Conservation (phyloP, 441 rosid genomes). For the Pelargonium cotyledonis region DNA sequence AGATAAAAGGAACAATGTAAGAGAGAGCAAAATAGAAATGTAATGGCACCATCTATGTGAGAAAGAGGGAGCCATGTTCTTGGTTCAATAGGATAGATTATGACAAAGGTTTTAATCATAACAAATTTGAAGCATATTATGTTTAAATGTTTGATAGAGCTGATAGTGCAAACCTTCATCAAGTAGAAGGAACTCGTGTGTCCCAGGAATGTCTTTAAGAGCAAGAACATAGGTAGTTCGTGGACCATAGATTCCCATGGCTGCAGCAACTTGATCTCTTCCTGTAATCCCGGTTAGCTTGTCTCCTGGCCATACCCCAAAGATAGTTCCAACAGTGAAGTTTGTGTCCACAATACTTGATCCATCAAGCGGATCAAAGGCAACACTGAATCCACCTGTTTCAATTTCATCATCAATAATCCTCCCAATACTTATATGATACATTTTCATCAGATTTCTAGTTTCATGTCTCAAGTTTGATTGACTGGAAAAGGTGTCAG, state of each 20-base stretch:
- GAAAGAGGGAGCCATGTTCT: not conserved
- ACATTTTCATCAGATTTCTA: not conserved
- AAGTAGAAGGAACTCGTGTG: conserved; percentile 96
- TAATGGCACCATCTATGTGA: not conserved
- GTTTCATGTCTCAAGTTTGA: not conserved
- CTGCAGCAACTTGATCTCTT: conserved; percentile 91
- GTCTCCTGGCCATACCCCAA: conserved; percentile 99
- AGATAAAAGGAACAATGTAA: too few species aligned
- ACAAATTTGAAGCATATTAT: not conserved
- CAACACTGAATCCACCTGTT: conserved; percentile 92
- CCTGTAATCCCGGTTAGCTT: conserved; percentile 80
- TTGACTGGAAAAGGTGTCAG: conserved; percentile 4
- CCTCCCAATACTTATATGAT: too few species aligned
- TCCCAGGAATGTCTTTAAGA: conserved; percentile 76
- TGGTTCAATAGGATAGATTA: too few species aligned
- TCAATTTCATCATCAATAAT: not conserved
- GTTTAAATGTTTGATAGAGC: not conserved
- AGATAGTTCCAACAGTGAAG: conserved; percentile 91
- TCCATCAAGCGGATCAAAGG: conserved; percentile 92
- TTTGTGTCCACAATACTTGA: conserved; percentile 92
- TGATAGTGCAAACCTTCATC: conserved; percentile 64
- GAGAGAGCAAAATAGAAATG: too few species aligned
- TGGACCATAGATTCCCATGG: conserved; percentile 97
- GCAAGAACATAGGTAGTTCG: conserved; percentile 91
- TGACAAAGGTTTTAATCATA: too few species aligned